Base-by-base conservation (phyloP, 495 filamentous ascomycete genomes). In the Annulohypoxylon moriforme region DNA sequence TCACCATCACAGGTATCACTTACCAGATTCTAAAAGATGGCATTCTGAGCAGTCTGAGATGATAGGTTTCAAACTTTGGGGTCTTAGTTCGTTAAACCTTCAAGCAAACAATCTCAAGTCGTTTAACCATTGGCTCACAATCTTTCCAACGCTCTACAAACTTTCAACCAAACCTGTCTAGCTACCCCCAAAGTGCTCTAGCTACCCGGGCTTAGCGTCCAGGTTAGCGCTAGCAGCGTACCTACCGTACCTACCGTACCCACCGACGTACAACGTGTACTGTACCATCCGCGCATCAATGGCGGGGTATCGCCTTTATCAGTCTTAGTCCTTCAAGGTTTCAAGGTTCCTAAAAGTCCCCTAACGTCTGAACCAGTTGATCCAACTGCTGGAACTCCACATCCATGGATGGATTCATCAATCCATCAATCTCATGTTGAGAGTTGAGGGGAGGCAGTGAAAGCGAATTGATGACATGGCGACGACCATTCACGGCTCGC, bases 401-500 rank as follows among this genome's bases (percentile, higher is more conserved):
- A 58, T n/a, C n/a, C n/a, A n/a, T n/a, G n/a, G n/a, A n/a, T 44
- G 40, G 40, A 44, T 27, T 63, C 58, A 67, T 63, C 64, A 72
- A 72, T 72, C 64, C 49, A 67, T 63, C 64, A 72, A 73, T 73
- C 70, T 73, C 60, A 73, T 73, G 66, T 67, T 73, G 56, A 69
- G 40, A 53, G 20, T 49, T 58, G 59, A 60, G 42, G 40, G 6
- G 27, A 3, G 27, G 27, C 27, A 29, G 27, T 29, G 27, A 29
- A 29, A 62, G 53, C 50, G 34, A 60, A 38, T 67, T 67, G 71
- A 69, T 73, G 66, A 73, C 66, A 73, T 73, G 71, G 62, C 66
- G 24, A 61, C 33, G 6, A 36, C 60, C 60, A 64, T 57, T 56
- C 61, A 73, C 71, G 71, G 71, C 62, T 73, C 58, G 42, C 65